Evolutionary conservation across 1,139 yeast species (phyloP), one percentile per base, ranked within the genome.

Genomic region (Pichia sp.): DNA sequence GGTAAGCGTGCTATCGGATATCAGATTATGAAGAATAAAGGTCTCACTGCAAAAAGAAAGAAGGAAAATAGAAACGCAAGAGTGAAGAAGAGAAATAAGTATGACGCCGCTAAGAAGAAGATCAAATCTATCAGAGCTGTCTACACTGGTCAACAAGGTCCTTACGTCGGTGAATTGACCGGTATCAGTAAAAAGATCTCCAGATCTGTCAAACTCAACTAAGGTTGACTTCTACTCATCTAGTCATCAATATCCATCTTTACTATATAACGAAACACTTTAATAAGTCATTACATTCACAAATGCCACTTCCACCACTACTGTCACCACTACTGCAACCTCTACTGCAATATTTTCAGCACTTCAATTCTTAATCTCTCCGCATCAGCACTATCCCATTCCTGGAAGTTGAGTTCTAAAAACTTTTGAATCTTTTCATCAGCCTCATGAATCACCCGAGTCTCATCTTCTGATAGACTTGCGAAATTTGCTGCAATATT

Each of bases 31-130:
- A 87, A 87, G 70, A 88, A 88, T 62, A 87, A 85, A 67, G 99
- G 99, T 56, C 77, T 91, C 48, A 86, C 96, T 2, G 88, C 94
- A 18, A 82, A 81, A 60, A 74, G 95, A 58, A 83, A 83, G 68
- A 91, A 91, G 70, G 96, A 86, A 50, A 79, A 83, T 67, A 74
- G 97, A 64, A 93, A 91, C 59, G 75, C 97, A 29, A 81, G 99
- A 64, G 97, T 91, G 56, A 91, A 91, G 71, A 91, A 91, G 94
- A 82, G 97, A 72, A 84, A 79, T 77, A 86, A 86, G 76, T 91
- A 84, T 66, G 97, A 86, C 47, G 73, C 75, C 58, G 98, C 99
- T 27, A 79, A 87, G 67, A 88, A 87, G 86, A 87, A 87, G 60
- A 80, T 93, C 59, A 79, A 80, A 56, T 81, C 94, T 42, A 82